Percentiles rank a stretch among this genome's conserved stretches.
These are phyloP conservation scores for Flueggea neowawraea DNA, from an alignment of 441 rosid species.

Conservation along the genomic window DNA sequence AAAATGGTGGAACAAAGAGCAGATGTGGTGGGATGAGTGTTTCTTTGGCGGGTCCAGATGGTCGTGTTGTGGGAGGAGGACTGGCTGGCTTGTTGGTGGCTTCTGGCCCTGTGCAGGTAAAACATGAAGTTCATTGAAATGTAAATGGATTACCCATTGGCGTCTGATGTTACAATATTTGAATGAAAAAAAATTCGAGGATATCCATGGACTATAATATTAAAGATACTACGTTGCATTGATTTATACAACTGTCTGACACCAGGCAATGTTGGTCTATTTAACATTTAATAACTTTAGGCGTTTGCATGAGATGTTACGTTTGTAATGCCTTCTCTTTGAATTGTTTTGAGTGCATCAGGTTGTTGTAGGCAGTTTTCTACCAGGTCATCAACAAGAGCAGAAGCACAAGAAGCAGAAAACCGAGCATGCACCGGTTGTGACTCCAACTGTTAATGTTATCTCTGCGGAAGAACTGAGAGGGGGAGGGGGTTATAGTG, in stretches of 20 bases:
- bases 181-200: background rate
- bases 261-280: background rate
- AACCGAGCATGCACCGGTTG: conserved; percentile 29
- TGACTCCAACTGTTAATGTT: conserved; percentile 29
- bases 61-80: conserved; percentile 94
- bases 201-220: background rate
- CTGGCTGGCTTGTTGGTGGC: conserved; percentile 92
- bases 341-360: conserved; percentile 26
- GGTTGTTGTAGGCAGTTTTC: conserved; percentile 93
- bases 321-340: conserved; percentile 7
- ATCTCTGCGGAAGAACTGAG: conserved; percentile 36
- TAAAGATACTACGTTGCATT: background rate
- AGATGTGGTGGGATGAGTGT: conserved; percentile 97
- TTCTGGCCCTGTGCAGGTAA: conserved; percentile 97
- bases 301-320: no score
- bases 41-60: conserved; percentile 92
- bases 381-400: conserved; percentile 79
- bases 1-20: conserved; percentile 72
- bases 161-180: background rate
- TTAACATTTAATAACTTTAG: background rate
- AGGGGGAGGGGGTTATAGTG: conserved; percentile 33
- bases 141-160: background rate
- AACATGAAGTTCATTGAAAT: background rate
- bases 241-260: no score
- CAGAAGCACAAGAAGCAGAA: conserved; percentile 71